phyloP scores from a whole-genome alignment of 1,284 basidiomycete genomes.

The Trametes versicolor region DNA sequence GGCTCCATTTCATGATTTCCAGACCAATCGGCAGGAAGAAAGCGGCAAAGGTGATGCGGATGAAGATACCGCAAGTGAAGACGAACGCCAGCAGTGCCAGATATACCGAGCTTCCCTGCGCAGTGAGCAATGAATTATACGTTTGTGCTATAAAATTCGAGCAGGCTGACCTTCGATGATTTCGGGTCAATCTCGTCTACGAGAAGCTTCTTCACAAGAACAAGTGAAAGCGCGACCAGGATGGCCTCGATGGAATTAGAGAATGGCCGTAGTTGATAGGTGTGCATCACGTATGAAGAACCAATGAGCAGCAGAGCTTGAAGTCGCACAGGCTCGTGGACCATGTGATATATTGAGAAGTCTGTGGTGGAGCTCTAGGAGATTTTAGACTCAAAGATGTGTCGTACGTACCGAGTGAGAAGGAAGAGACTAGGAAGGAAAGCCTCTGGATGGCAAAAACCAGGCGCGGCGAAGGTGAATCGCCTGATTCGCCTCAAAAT shows the following conservation, averaged over 20 bases:
- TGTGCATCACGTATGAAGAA: constrained; percentile 50
- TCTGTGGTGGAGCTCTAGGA: constrained; percentile 38
- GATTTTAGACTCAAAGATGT: not conserved
- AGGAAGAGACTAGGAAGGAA: constrained; percentile 45
- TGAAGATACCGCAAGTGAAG: constrained; percentile 46
- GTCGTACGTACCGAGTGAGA: constrained; percentile 45
- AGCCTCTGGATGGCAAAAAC: constrained; percentile 47
- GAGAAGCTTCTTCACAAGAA: constrained; percentile 27
- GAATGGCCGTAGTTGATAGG: constrained; percentile 53
- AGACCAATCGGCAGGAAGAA: constrained; percentile 47
- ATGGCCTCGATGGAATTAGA: constrained; percentile 51
- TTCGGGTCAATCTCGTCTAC: constrained; percentile 8
- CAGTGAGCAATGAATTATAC: not conserved
- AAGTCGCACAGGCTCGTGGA: constrained; percentile 33
- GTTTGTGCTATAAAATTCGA: too few relatives aligned
- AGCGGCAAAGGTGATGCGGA: constrained; percentile 49
- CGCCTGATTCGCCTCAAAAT: not conserved
- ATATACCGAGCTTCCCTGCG: constrained; percentile 2
- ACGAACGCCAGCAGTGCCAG: constrained; percentile 37
- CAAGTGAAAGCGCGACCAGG: constrained; percentile 45
- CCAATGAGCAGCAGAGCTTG: constrained; percentile 47
- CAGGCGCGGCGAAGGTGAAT: constrained; percentile 31
- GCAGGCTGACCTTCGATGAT: constrained; percentile 3
- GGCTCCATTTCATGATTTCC: constrained; percentile 37
- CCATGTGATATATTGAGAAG: constrained; percentile 41